Evolutionary conservation across 1,284 basidiomycete genomes (phyloP).

Genomic region (Uromyces viciae-fabae): DNA sequence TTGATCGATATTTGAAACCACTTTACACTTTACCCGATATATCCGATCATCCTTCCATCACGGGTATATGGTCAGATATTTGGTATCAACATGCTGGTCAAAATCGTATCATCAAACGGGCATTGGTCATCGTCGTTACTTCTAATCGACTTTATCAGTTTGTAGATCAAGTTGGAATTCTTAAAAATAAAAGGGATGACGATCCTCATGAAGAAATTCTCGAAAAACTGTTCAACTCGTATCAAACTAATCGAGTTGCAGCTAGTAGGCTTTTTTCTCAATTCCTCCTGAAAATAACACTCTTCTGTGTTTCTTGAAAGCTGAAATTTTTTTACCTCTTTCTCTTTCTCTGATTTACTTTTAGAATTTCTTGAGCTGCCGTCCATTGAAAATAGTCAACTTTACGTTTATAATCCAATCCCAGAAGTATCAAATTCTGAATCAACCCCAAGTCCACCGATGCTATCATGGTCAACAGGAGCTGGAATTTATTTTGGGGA

Average conservation of each 20-base stretch:
- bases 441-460: constrained; percentile 28
- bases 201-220: constrained; percentile 24
- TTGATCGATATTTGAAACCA: constrained; percentile 45
- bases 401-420: constrained; percentile 17
- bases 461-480: constrained; percentile 57
- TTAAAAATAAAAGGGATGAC: constrained; percentile 35
- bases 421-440: background rate
- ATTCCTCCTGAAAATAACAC: background rate
- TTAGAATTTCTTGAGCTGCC: constrained; percentile 40
- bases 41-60: constrained; percentile 75
- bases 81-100: constrained; percentile 41
- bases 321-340: background rate
- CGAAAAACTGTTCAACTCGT: constrained; percentile 28
- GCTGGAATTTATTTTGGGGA: constrained; percentile 72
- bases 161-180: constrained; percentile 35
- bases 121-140: constrained; percentile 57
- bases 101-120: constrained; percentile 48
- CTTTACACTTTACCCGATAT: constrained; percentile 57
- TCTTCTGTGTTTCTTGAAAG: background rate
- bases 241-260: constrained; percentile 27
- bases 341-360: background rate
- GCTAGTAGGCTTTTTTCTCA: constrained; percentile 28
- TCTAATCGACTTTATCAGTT: constrained; percentile 60
- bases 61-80: constrained; percentile 49
- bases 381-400: constrained; percentile 61